Evolutionary conservation across 2,329 filamentous ascomycete species (phyloP).

Genomic region (Leptodontidium sp.): DNA sequence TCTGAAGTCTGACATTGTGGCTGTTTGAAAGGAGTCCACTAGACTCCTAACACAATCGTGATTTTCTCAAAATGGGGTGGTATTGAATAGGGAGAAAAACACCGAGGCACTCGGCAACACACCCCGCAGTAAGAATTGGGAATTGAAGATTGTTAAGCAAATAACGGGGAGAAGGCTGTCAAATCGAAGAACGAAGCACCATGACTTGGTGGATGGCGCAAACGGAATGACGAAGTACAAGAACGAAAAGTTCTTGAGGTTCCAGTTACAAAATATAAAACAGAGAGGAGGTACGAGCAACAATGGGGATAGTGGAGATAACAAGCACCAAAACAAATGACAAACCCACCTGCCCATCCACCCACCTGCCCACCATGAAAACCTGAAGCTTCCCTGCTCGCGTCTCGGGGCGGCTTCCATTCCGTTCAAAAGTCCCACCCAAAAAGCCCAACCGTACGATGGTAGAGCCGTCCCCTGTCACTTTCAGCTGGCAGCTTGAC

Average conservation of each 20-base stretch:
- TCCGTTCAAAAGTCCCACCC: background rate
- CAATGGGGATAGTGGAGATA: constrained; percentile 19
- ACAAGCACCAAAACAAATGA: constrained; percentile 20
- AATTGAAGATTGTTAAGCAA: constrained; percentile 11
- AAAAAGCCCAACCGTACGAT: background rate
- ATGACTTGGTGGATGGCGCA: background rate
- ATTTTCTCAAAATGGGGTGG: background rate
- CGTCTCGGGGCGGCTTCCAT: constrained; percentile 5
- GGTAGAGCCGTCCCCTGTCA: constrained; percentile 7
- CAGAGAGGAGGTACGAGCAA: constrained; percentile 6
- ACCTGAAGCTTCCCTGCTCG: background rate
- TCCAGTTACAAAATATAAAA: constrained; percentile 6
- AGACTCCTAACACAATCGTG: background rate
- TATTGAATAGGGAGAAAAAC: constrained; percentile 1
- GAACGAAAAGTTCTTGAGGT: background rate
- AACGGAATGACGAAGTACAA: background rate
- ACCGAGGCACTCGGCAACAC: constrained; percentile 19
- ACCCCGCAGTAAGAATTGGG: background rate
- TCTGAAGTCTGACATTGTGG: constrained; percentile 32
- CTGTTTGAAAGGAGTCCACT: background rate
- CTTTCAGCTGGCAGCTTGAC: constrained; percentile 15
- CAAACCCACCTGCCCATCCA: constrained; percentile 13
- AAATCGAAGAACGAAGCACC: background rate
- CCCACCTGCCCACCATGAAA: background rate
- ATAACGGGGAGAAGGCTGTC: background rate